phyloP scores from a whole-genome alignment of 148 eudicot genomes.

The Silene latifolia region DNA sequence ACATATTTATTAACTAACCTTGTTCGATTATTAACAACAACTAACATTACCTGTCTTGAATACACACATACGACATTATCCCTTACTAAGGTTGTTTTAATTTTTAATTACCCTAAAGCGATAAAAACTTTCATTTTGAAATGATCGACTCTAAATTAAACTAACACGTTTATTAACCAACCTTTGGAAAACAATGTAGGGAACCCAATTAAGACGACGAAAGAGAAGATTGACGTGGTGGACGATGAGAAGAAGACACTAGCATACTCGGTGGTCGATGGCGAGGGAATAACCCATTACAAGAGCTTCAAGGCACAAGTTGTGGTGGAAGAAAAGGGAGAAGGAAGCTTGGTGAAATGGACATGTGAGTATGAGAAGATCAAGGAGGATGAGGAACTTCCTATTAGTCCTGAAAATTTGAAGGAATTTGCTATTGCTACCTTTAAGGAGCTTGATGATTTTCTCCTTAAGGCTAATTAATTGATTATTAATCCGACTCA shows the following conservation, averaged over 20 bases:
- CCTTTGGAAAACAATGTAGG: conserved; percentile 25
- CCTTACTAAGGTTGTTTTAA: too few relatives aligned
- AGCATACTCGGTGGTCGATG: conserved; percentile 49
- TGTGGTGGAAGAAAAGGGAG: conserved; percentile 48
- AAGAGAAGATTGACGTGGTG: conserved; percentile 61
- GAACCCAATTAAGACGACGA: conserved; percentile 36
- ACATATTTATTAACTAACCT: too few relatives aligned
- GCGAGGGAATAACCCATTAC: conserved; percentile 58
- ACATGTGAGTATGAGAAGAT: conserved; percentile 66
- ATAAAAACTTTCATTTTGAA: too few relatives aligned
- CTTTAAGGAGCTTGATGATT: conserved; percentile 66
- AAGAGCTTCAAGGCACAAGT: conserved; percentile 59
- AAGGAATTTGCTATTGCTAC: conserved; percentile 16
- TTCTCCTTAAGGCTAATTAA: conserved; percentile 43
- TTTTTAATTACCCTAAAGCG: neutral
- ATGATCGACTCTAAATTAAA: too few relatives aligned
- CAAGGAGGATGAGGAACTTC: conserved; percentile 51
- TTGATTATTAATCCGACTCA: neutral
- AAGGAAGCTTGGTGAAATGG: conserved; percentile 73
- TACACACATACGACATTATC: too few relatives aligned
- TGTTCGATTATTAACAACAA: too few relatives aligned
- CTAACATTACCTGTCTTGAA: too few relatives aligned
- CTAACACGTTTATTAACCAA: too few relatives aligned
- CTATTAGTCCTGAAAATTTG: conserved; percentile 40
- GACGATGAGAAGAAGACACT: conserved; percentile 64